Percentiles rank a stretch among this genome's conserved stretches.
Evolutionary conservation across 208 protist species (phyloP).

Genomic region (Crithidia mellificae): DNA sequence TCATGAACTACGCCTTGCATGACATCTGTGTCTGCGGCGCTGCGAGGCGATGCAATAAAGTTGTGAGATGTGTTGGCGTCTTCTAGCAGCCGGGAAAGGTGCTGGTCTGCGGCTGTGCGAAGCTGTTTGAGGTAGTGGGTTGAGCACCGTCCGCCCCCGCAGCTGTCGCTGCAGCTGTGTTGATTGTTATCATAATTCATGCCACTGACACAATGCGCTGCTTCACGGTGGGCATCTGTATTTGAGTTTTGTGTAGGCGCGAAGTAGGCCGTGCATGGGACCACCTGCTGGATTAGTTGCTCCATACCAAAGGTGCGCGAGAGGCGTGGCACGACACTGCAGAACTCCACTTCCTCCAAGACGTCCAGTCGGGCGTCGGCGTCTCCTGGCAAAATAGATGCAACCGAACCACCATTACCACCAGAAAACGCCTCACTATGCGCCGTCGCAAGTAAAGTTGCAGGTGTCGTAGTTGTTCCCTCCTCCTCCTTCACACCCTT

Average conservation of each 20-base stretch:
- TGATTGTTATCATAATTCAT: too few relatives aligned
- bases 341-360: constrained; percentile 70
- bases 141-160: background rate
- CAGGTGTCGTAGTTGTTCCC: background rate
- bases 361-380: constrained; percentile 45
- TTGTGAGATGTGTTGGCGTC: too few relatives aligned
- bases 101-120: constrained; percentile 2
- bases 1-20: too few relatives aligned
- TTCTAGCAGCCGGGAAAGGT: background rate
- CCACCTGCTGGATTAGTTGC: constrained; percentile 61
- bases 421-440: too few relatives aligned
- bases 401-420: too few relatives aligned
- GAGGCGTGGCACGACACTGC: constrained; percentile 56
- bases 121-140: constrained; percentile 5
- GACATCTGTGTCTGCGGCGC: too few relatives aligned
- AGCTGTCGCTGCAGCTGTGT: background rate
- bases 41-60: too few relatives aligned
- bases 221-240: too few relatives aligned
- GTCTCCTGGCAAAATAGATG: constrained; percentile 10
- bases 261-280: constrained; percentile 45
- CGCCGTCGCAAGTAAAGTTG: too few relatives aligned
- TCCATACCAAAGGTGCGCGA: constrained; percentile 57
- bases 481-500: background rate
- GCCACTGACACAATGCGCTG: too few relatives aligned
- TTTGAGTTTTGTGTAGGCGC: too few relatives aligned